Percentiles rank a stretch among this genome's conserved stretches.
Conservation (phyloP, 1,139 yeast genomes). For the Scheffersomyces lignicola region DNA sequence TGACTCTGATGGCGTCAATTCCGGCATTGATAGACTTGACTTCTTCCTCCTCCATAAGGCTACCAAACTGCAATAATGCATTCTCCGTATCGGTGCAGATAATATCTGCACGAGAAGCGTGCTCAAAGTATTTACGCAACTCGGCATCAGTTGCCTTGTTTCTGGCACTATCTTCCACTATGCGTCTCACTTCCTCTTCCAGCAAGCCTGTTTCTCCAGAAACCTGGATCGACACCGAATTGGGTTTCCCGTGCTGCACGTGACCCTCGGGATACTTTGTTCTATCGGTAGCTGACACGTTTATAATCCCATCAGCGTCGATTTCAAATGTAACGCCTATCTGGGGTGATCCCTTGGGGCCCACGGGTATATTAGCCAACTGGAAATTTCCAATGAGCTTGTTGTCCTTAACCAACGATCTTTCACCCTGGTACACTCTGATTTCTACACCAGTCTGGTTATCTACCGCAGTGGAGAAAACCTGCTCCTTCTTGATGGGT, state of each 20-base stretch:
- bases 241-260: constrained; percentile 30
- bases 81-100: constrained; percentile 57
- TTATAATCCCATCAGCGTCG: constrained; percentile 81
- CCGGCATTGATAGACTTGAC: constrained; percentile 25
- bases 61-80: constrained; percentile 47
- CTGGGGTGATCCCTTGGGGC: constrained; percentile 78
- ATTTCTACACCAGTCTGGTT: constrained; percentile 81
- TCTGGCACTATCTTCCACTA: constrained; percentile 53
- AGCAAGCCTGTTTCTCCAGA: constrained; percentile 69
- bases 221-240: constrained; percentile 61
- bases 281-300: constrained; percentile 69
- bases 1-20: constrained; percentile 37
- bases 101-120: constrained; percentile 55
- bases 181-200: constrained; percentile 57
- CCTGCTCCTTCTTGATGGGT: constrained; percentile 69
- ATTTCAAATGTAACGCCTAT: constrained; percentile 72
- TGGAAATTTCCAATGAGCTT: constrained; percentile 72
- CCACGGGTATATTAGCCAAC: constrained; percentile 63
- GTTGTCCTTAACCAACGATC: constrained; percentile 72
- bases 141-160: constrained; percentile 45
- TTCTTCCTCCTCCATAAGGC: constrained; percentile 39
- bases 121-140: constrained; percentile 40
- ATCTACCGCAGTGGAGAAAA: constrained; percentile 82
- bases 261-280: constrained; percentile 47
- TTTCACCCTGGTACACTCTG: constrained; percentile 77